Percentiles rank a stretch among this genome's conserved stretches.
phyloP scores from a whole-genome alignment of 768 basidiomycete genomes.

The Lepiota venenata region DNA sequence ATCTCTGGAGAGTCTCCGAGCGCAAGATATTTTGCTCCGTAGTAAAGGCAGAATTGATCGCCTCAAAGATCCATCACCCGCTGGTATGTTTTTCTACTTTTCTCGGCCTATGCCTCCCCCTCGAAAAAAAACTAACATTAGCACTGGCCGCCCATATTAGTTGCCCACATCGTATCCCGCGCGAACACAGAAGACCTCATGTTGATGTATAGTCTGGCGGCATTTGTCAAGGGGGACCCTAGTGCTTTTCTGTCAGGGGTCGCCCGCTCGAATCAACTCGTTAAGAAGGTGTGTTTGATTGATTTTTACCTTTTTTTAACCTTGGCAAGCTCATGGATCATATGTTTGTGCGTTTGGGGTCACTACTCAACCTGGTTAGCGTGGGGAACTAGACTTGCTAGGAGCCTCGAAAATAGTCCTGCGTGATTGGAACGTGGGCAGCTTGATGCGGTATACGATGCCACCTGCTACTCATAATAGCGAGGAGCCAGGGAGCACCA shows the following conservation, averaged over 20 bases:
- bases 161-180: constrained; percentile 63
- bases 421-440: constrained; percentile 80
- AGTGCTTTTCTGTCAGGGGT: constrained; percentile 74
- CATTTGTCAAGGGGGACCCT: constrained; percentile 65
- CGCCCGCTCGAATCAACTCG: constrained; percentile 68
- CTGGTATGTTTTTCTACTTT: constrained; percentile 45
- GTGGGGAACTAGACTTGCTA: constrained; percentile 66
- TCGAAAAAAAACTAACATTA: constrained; percentile 10
- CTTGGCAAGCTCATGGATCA: neutral
- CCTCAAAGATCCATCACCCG: constrained; percentile 73
- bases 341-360: constrained; percentile 5
- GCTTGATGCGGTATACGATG: constrained; percentile 67
- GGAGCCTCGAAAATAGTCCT: constrained; percentile 77
- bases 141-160: constrained; percentile 30
- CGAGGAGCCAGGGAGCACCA: constrained; percentile 14
- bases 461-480: constrained; percentile 19
- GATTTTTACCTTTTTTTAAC: constrained; percentile 13
- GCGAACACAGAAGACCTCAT: constrained; percentile 81
- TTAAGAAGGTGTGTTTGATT: constrained; percentile 62
- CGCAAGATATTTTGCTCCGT: constrained; percentile 75
- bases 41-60: constrained; percentile 81
- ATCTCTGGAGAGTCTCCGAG: constrained; percentile 33
- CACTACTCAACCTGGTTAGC: constrained; percentile 39
- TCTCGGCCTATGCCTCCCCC: constrained; percentile 1
- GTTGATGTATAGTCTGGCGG: constrained; percentile 83